Evolutionary conservation across 2,329 filamentous ascomycete genomes (phyloP), one percentile per base, ranked within the genome.

Genomic region (Leptodontidium sp.): DNA sequence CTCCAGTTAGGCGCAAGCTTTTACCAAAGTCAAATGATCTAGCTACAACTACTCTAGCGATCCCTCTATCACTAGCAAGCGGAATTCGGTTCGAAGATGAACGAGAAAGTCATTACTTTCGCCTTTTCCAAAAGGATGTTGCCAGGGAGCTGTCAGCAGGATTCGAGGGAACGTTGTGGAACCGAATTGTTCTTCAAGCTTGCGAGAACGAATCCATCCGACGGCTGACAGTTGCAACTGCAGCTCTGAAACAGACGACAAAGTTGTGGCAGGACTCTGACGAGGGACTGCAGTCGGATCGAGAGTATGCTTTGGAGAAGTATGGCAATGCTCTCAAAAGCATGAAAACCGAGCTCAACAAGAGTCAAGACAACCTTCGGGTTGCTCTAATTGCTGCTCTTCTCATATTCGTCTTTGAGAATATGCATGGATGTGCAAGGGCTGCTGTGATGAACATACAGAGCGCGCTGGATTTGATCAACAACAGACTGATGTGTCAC

Each of bases 161-260:
- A 21, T 70, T 68, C 49, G 52, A 64, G 12, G 47, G 43, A 11
- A 59, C 50, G 21, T 53, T 70, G 9, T 69, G 69, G 66, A 45
- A 64, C 32, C 49, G 64, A 40, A 49, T 66, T 24, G 58, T 70
- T 45, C 69, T 70, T 14, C 67, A 66, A 64, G 57, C 69, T 50
- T 68, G 66, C 59, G 43, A 49, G 2, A 52, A 65, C 14, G 52
- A n/a, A 14, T 59, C 64, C 21, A 61, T 61, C 35, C 52, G 64
- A 21, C 21, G 29, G 15, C 8, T 65, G 35, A 32, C 24, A 17
- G 29, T 65, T 21, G 63, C 52, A 17, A 58, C 26, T 40, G 43
- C 64, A 15, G 64, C 64, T 24, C n/a, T 59, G 29, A 65, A 61
- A 12, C 53, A 65, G 61, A 43, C 11, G 29, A 26, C 32, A 49